Base-by-base conservation (phyloP, 2,329 filamentous ascomycete genomes). In the Rachicladosporium sp. region DNA sequence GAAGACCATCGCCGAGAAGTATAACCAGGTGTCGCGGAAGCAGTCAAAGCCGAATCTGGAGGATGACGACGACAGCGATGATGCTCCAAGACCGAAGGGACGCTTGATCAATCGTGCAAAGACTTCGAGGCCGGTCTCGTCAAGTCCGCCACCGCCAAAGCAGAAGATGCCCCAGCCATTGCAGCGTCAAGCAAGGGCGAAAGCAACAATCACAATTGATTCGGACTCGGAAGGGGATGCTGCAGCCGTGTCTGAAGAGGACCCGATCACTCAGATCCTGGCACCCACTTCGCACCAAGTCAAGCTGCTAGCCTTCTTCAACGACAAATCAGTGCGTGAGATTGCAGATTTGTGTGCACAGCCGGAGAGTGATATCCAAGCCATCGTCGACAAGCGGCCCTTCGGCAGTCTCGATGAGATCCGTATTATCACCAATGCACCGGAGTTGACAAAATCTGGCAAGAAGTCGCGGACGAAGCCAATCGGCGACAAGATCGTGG, bases 301-400 rank as follows among this genome's bases (percentile, higher is more conserved):
- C 11, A 36, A 71, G 40, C 74, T 95, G 5, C 66, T 96, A 21
- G 71, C 78, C 6, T 93, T 87, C 53, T 78, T 98, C 60, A 96
- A 96, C 54, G 76, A 70, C 0, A 91, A 84, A 57, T 76, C 77
- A 4, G 65, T 76, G 7, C 73, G 80, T 29, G 84, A 89, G 42
- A 73, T 98, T 32, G 76, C 82, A 2, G 88, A 93, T 49, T 79
- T 95, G 44, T 85, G 85, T 1, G 79, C 78, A 27, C 77, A 82
- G 43, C 79, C 81, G 29, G 73, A 81, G 48, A 74, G 78, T 4
- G 70, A 79, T 35, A 78, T 88, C 1, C 70, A 79, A 33, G 62
- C 76, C 10, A 71, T 96, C 40, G 65, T 93, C 8, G 73, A 75
- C 1, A 72, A 82, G 45, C 78, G 85, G 7, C 89, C 89, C 0